A percentile compares a stretch with the other conserved stretches of the same genome.
Conservation (phyloP, 208 protist genomes). For the Trypanosoma melophagium region DNA sequence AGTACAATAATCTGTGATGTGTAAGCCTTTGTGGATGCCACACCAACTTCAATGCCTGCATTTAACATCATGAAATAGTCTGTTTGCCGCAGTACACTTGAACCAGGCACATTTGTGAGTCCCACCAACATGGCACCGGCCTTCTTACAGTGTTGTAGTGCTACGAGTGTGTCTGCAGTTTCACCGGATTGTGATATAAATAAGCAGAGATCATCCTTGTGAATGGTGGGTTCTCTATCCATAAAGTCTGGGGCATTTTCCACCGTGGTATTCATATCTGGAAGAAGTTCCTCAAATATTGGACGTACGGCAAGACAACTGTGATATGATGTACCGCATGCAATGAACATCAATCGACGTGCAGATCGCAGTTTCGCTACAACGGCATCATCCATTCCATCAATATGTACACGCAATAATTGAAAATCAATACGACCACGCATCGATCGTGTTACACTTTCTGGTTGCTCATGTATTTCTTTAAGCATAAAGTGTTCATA, state of each 20-base stretch:
- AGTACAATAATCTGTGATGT: slow-evolving; percentile 93
- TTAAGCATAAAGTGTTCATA: slow-evolving; percentile 97
- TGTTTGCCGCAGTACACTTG: slow-evolving; percentile 84
- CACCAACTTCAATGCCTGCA: slow-evolving; percentile 94
- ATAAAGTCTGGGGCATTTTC: slow-evolving; percentile 94
- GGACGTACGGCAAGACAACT: slow-evolving; percentile 85
- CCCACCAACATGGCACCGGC: slow-evolving; percentile 83
- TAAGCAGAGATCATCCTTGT: slow-evolving; percentile 84
- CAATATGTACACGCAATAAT: slow-evolving; percentile 66
- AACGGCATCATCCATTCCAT: slow-evolving; percentile 74
- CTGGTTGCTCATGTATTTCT: slow-evolving; percentile 96
- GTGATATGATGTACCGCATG: slow-evolving; percentile 94
- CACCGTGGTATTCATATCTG: slow-evolving; percentile 74
- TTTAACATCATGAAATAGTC: slow-evolving; percentile 90
- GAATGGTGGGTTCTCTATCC: slow-evolving; percentile 76
- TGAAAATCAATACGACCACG: slow-evolving; percentile 88
- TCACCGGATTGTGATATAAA: slow-evolving; percentile 95
- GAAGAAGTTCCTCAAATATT: slow-evolving; percentile 91
- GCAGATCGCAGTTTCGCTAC: slow-evolving; percentile 42
- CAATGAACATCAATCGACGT: slow-evolving; percentile 90
- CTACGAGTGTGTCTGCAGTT: slow-evolving; percentile 93
- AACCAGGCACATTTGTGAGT: slow-evolving; percentile 94
- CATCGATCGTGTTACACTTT: slow-evolving; percentile 92
- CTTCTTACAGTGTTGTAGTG: slow-evolving; percentile 81
- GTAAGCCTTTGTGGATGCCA: slow-evolving; percentile 97